Conservation (phyloP, 148 eudicot genomes). For the Hydrangea macrophylla region DNA sequence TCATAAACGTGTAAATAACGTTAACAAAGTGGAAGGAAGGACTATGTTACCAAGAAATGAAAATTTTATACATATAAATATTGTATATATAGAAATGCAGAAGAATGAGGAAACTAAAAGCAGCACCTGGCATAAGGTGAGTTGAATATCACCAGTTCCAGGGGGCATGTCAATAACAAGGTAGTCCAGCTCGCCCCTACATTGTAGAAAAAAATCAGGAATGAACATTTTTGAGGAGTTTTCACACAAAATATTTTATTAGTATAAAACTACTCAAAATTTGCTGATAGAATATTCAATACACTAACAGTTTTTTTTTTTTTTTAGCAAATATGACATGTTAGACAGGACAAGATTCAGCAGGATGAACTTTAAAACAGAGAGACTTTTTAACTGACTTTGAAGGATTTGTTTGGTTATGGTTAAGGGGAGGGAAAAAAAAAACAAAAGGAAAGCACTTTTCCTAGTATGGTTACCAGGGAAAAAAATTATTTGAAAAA, state of each 20-base stretch:
- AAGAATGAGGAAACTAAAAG: conserved; percentile 1
- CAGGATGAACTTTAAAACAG: neutral
- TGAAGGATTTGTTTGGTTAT: too few species aligned
- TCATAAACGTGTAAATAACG: neutral
- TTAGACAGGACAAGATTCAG: neutral
- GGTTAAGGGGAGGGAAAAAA: too few species aligned
- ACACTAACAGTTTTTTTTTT: neutral
- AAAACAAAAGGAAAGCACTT: too few species aligned
- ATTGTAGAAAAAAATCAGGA: neutral
- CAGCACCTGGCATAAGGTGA: conserved; percentile 94
- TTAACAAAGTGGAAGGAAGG: neutral
- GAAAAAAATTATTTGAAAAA: too few species aligned
- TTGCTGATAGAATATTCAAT: neutral
- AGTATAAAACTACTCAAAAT: neutral
- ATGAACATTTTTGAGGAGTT: neutral
- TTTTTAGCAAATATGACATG: neutral
- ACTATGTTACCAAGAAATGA: neutral
- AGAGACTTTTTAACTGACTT: neutral
- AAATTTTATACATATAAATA: neutral
- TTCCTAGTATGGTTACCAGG: too few species aligned
- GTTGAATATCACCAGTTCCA: conserved; percentile 98
- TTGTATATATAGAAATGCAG: conserved; percentile 2
- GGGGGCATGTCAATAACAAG: conserved; percentile 99
- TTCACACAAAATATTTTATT: neutral
- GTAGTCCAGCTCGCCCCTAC: conserved; percentile 98